Evolutionary conservation across 768 basidiomycete species (phyloP), one percentile per base, ranked within the genome.

Genomic region (Leccinum boreale): DNA sequence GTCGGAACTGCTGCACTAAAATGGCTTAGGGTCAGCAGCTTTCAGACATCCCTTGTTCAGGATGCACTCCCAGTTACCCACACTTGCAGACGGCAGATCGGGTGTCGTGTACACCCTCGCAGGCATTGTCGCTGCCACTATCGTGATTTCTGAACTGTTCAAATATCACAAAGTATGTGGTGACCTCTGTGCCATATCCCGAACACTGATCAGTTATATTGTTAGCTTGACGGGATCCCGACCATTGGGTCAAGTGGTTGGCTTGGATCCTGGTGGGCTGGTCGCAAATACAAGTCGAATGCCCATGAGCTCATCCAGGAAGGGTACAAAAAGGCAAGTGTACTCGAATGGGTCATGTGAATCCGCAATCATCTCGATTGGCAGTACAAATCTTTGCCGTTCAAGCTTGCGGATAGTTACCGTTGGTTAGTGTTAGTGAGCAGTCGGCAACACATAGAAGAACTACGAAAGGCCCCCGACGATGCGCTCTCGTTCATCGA

Each of bases 401-500:
- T 75, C 63, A 74, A 72, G 56, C 62, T 75, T 36, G 60, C 72
- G 0, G 60, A 61, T 17, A 26, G 70, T 15, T 39, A 58, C 12
- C 65, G 67, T 45, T 83, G 81, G 81, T 58, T 72, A 0, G 73
- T 81, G 26, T 55, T 82, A 15, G 58, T 76, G 1, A 67, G 65
- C 21, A 68, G 70, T 11, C 64, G 59, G 1, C 58, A 65, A 24
- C 58, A 73, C 12, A 63, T 79, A 42, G 74, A 79, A 6, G 80
- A 82, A 28, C 36, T 81, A 15, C 65, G 71, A 10, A 78, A 71
- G 50, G 75, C 76, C 10, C 69, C 78, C 0, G 76, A 77, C 17
- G 74, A 75, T 29, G 60, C 61, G 5, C 64, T 82, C 26, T 79
- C 78, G 4, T 65, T 77, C 29, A 17, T 50, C 0, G 73, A 67